Evolutionary conservation across 2,329 filamentous ascomycete genomes (phyloP), one percentile per base, ranked within the genome.

Genomic region (Penicillium verrucosum): DNA sequence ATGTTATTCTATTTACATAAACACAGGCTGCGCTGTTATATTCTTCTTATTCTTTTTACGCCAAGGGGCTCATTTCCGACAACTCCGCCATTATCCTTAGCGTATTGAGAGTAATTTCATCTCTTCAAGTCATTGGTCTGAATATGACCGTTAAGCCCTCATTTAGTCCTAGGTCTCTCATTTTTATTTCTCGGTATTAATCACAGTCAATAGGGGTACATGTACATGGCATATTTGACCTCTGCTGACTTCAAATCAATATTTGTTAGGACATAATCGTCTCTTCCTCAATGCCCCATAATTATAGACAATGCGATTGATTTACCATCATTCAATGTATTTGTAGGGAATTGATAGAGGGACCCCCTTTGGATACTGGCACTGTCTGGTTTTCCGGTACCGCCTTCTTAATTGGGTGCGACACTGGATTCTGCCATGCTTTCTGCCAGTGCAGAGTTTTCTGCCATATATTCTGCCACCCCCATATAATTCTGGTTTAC

Each of bases 41-140:
- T 21, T n/a, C 40, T 5, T 51, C 25, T 51, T 46, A 51, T 51
- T 45, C 7, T 25, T 21, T 27, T 37, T 23, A n/a, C 52, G 56
- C 51, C 53, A 56, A 56, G 57, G 48, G 60, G 47, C 59, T 64
- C 62, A 64, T 65, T 47, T 65, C 63, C 63, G 63, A 51, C 32
- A 40, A 38, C 44, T 61, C 60, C 60, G 60, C 47, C 34, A 51
- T 46, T 46, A 14, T 60, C 52, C 54, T 52, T 59, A 55, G 54
- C 56, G 54, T 46, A 47, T 59, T 53, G 23, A 51, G 49, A 43
- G 50, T 59, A 63, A 64, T 51, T 61, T 32, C 32, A 58, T 52
- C 42, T 55, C 30, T 32, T 41, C 27, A 10, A 14, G 11, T 53
- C 32, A 53, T 47, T 53, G 42, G 42, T 21, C 36, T 40, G 25